Percentiles rank a stretch among this genome's conserved stretches.
Conservation (phyloP, 2,329 filamentous ascomycete species). For the Colletotrichum cereale region DNA sequence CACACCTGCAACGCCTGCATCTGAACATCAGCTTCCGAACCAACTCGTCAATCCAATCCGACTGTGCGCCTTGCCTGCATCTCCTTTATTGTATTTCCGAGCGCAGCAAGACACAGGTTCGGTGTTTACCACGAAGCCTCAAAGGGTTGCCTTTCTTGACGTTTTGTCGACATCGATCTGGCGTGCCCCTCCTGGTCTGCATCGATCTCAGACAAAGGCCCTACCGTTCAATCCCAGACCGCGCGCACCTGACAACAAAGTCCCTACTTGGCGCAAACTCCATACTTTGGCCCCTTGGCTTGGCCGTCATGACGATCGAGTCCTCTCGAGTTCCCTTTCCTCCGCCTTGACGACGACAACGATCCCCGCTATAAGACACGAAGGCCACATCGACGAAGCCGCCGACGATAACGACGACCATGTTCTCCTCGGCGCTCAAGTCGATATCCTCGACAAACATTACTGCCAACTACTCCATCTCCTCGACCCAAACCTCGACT, state of each 20-base stretch:
- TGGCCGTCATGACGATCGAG: conserved; percentile 42
- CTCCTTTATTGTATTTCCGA: background rate
- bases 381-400: conserved; percentile 32
- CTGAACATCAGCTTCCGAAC: conserved; percentile 30
- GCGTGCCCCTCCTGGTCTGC: conserved; percentile 10
- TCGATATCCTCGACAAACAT: conserved; percentile 93
- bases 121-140: background rate
- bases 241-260: conserved; percentile 21
- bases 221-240: background rate
- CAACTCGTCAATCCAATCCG: conserved; percentile 13
- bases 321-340: conserved; percentile 29
- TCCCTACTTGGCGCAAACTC: conserved; percentile 35
- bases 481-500: conserved; percentile 78
- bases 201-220: conserved; percentile 27
- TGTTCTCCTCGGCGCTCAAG: conserved; percentile 96
- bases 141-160: background rate
- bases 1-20: conserved; percentile 30
- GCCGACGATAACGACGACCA: conserved; percentile 55
- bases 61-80: background rate
- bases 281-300: conserved; percentile 11
- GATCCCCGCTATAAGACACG: conserved; percentile 32
- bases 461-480: conserved; percentile 88
- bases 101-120: background rate
- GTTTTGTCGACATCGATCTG: background rate
- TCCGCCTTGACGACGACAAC: conserved; percentile 39